Evolutionary conservation across 148 eudicot genomes (phyloP), one percentile per base, ranked within the genome.

Genomic region (Gaultheria prostrata): DNA sequence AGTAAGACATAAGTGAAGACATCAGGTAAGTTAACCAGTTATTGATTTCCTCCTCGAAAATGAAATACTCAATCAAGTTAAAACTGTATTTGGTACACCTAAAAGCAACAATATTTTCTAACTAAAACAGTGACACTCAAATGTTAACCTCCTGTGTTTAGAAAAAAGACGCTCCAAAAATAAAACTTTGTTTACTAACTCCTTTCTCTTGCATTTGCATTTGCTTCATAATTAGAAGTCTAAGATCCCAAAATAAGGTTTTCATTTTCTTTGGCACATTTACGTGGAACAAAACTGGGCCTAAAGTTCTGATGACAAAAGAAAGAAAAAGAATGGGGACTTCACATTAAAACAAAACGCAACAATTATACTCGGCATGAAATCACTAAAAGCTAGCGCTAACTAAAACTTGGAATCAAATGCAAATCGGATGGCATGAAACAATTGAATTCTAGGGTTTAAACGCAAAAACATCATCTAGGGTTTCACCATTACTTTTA

Each of bases 401-500:
- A 20, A 10, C 18, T 43, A 21, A 43, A 59, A 14, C 9, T n/a
- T 80, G 8, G 39, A 24, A 59, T 21, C 28, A 26, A 80, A 63
- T 61, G 74, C 54, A 80, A 57, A 61, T 59, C 50, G 17, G 59
- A 80, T 1, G 51, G 14, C 73, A 1, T 46, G 2, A 63, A 61
- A 61, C 12, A 13, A 28, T 39, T 1, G 53, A 32, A 39, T n/a
- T 43, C 69, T n/a, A 80, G 82, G 82, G 82, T 63, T 80, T 35
- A 1, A n/a, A 43, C 24, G 3, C 14, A 46, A 13, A 54, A 32
- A 39, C 46, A 9, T 8, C 30, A 12, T 35, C 51, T 35, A 35
- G 51, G 21, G 43, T 39, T 39, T 39, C 43, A 39, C 43, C 43
- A 39, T 39, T 39, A 39, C 4, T 39, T 4, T 50, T 0, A 50